Conservation (phyloP, 2,329 filamentous ascomycete genomes). For the Nothophaeocryptopus gaeumannii region DNA sequence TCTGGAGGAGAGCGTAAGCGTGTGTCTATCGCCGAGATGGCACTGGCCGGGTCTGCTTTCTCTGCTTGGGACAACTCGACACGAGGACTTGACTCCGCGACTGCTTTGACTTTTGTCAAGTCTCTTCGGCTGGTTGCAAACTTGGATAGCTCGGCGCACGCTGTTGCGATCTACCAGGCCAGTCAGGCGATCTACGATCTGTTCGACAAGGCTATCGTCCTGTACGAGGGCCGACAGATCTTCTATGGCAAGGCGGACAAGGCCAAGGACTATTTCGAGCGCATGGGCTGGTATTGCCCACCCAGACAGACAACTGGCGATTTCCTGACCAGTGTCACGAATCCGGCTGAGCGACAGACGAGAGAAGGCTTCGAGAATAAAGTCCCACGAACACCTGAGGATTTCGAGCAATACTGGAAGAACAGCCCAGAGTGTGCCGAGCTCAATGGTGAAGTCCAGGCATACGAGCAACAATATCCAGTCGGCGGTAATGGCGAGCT, state of each 20-base stretch:
- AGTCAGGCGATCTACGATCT: slow-evolving; percentile 56
- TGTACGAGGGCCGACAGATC: slow-evolving; percentile 76
- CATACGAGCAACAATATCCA: slow-evolving; percentile 49
- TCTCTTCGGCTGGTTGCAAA: slow-evolving; percentile 52
- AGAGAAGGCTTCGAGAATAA: slow-evolving; percentile 58
- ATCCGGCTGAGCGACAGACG: slow-evolving; percentile 57
- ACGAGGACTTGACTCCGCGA: slow-evolving; percentile 55
- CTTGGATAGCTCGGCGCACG: slow-evolving; percentile 49
- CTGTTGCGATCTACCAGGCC: slow-evolving; percentile 59
- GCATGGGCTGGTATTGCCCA: slow-evolving; percentile 67
- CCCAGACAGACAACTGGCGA: slow-evolving; percentile 65
- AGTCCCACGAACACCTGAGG: slow-evolving; percentile 66
- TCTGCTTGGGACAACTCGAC: slow-evolving; percentile 48
- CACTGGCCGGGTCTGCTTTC: slow-evolving; percentile 40
- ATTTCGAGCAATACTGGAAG: slow-evolving; percentile 58
- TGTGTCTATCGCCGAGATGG: slow-evolving; percentile 58
- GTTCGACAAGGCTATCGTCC: slow-evolving; percentile 72
- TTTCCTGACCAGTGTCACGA: slow-evolving; percentile 68
- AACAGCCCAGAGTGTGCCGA: slow-evolving; percentile 46
- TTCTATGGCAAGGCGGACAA: slow-evolving; percentile 64
- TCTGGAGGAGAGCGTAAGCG: slow-evolving; percentile 55
- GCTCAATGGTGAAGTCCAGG: slow-evolving; percentile 50
- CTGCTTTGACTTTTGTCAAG: slow-evolving; percentile 58
- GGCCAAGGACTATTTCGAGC: slow-evolving; percentile 65
- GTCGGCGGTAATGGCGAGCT: slow-evolving; percentile 42